Base-by-base conservation (phyloP, 2,329 filamentous ascomycete species). In the Zasmidium cellare region DNA sequence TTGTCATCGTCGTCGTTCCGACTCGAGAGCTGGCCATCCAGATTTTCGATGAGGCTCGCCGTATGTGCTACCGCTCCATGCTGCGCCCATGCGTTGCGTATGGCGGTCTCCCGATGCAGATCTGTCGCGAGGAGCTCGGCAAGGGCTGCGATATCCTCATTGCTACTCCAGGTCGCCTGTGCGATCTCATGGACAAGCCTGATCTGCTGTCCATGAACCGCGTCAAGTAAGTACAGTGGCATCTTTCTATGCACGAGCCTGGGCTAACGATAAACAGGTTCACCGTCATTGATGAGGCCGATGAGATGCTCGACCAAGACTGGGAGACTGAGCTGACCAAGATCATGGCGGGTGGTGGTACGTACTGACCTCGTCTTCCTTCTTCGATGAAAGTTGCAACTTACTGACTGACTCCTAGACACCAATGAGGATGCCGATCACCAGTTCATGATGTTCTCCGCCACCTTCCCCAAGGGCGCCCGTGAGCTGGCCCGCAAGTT, bases 41-140 rank as follows among this genome's bases (percentile, higher is more conserved):
- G 71, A 96, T 97, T 65, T 97, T 96, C 76, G 91, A 96, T 62
- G 93, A 97, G 72, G 87, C 91, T 23, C 89, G 94, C 61, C 91
- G 93, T 67, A 85, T 97, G 50, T 97, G 92, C 72, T 99, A 99
- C 69, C 87, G 94, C 1, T 92, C 90, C 2, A 96, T 96, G 91
- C 82, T 99, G 57, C 91, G 94, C 44, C 93, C 94, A 22, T 92
- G 89, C 66, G 91, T 96, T 46, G 81, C 89, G 25, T 99, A 97
- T 66, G 94, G 94, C 51, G 94, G 94, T 62, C 86, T 86, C 6
- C 90, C 91, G 0, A 69, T 85, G n/a, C 73, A 75, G 1, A 82
- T 87, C 12, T 91, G 97, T 74, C 79, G 87, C 3, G 77, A 82
- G 6, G 87, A 96, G 70, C 82, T 99, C 1, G 80, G 82, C 59